Percentiles rank a stretch among this genome's conserved stretches.
Evolutionary conservation across 164 flowering plant genomes (phyloP).

Genomic region (Echeveria elegans): DNA sequence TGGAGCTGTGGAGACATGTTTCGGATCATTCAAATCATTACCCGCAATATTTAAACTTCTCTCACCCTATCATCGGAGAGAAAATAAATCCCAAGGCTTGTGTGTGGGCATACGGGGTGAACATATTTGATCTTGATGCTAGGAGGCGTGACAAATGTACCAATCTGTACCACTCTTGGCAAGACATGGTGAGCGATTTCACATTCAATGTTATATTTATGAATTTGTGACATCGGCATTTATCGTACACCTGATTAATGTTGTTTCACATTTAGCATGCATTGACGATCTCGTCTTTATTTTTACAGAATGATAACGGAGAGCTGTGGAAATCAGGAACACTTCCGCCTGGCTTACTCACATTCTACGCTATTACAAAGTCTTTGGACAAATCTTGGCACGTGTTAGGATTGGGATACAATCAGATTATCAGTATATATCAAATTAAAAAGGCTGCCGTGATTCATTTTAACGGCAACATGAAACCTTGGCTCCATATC

Average conservation of each 20-base stretch:
- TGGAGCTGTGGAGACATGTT: conserved; percentile 93
- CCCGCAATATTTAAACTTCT: conserved; percentile 74
- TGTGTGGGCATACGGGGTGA: conserved; percentile 96
- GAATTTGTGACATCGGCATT: not conserved
- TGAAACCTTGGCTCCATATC: conserved; percentile 98
- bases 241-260: not conserved
- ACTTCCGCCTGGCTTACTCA: conserved; percentile 75
- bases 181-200: conserved; percentile 51
- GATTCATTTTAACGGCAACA: conserved; percentile 80
- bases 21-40: conserved; percentile 81
- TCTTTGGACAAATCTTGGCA: conserved; percentile 92
- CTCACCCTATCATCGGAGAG: conserved; percentile 63
- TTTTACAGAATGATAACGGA: conserved; percentile 54
- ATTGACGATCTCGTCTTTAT: too few species aligned
- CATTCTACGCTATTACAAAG: conserved; percentile 74
- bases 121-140: conserved; percentile 82
- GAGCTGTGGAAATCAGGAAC: conserved; percentile 70
- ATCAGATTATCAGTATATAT: conserved; percentile 88
- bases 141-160: conserved; percentile 83
- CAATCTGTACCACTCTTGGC: conserved; percentile 81
- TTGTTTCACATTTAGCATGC: too few species aligned
- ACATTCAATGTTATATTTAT: not conserved
- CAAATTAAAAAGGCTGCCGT: conserved; percentile 82
- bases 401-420: conserved; percentile 81
- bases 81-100: conserved; percentile 79